Conservation (phyloP, 148 eudicot genomes). For the Amaranthus hypochondriacus region DNA sequence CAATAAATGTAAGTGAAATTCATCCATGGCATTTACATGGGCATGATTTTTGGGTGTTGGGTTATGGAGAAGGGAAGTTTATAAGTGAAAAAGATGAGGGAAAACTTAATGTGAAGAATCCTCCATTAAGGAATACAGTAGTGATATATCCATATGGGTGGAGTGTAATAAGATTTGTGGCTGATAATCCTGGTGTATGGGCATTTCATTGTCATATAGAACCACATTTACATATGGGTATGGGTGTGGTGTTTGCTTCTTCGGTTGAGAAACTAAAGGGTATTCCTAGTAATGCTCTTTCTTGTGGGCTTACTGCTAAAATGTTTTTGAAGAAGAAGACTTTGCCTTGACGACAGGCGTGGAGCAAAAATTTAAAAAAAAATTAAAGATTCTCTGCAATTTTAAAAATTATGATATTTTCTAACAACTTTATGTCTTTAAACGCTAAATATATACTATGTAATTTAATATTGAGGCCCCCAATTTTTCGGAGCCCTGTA, state of each 20-base stretch:
- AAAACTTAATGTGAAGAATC: slow-evolving; percentile 61
- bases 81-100: slow-evolving; percentile 30
- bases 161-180: slow-evolving; percentile 76
- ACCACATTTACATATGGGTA: slow-evolving; percentile 92
- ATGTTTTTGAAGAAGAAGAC: slow-evolving; percentile 39
- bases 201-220: slow-evolving; percentile 94
- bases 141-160: slow-evolving; percentile 78
- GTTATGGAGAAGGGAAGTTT: slow-evolving; percentile 80
- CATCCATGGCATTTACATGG: slow-evolving; percentile 97
- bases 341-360: neutral
- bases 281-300: slow-evolving; percentile 56
- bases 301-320: slow-evolving; percentile 66
- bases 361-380: too few relatives aligned
- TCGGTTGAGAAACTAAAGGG: slow-evolving; percentile 35
- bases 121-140: slow-evolving; percentile 66
- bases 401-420: too few relatives aligned
- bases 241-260: slow-evolving; percentile 78
- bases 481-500: too few relatives aligned
- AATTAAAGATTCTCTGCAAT: too few relatives aligned
- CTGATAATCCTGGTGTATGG: slow-evolving; percentile 91
- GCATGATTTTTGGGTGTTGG: slow-evolving; percentile 90
- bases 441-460: too few relatives aligned
- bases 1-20: slow-evolving; percentile 45
- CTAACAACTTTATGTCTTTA: too few relatives aligned
- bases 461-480: too few relatives aligned